These are phyloP conservation scores for Xenoacremonium recifei DNA, from an alignment of 2,329 filamentous ascomycete species.

Conservation along the genomic window DNA sequence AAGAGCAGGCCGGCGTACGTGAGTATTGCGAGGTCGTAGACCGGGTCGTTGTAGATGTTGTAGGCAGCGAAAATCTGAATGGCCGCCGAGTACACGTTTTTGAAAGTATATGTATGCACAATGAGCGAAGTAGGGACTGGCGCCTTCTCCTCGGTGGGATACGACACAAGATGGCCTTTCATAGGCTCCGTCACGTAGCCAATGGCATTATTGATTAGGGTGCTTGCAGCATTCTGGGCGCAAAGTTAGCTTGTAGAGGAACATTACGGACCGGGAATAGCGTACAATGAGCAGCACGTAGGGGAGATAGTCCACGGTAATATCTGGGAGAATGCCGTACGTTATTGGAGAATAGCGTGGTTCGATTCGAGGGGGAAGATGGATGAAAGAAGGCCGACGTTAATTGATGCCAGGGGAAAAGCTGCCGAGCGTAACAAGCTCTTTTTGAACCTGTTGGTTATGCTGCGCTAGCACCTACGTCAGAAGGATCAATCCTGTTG, in stretches of 20 bases:
- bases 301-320: neutral
- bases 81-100: neutral
- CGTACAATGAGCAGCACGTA: neutral
- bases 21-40: neutral
- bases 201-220: neutral
- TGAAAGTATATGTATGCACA: neutral
- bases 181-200: neutral
- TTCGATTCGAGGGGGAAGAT: too few species aligned
- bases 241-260: neutral
- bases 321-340: neutral
- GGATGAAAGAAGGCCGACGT: too few species aligned
- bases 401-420: too few species aligned
- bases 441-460: too few species aligned
- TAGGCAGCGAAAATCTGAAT: neutral
- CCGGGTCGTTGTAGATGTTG: neutral
- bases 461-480: too few species aligned
- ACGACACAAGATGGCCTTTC: neutral
- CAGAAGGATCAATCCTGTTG: too few species aligned
- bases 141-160: neutral
- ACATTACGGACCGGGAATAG: neutral
- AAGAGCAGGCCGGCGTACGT: neutral
- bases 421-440: too few species aligned
- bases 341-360: neutral
- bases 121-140: neutral
- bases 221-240: neutral